Conservation (phyloP, 352 stramenopile genomes). For the Phytophthora pinifolia region DNA sequence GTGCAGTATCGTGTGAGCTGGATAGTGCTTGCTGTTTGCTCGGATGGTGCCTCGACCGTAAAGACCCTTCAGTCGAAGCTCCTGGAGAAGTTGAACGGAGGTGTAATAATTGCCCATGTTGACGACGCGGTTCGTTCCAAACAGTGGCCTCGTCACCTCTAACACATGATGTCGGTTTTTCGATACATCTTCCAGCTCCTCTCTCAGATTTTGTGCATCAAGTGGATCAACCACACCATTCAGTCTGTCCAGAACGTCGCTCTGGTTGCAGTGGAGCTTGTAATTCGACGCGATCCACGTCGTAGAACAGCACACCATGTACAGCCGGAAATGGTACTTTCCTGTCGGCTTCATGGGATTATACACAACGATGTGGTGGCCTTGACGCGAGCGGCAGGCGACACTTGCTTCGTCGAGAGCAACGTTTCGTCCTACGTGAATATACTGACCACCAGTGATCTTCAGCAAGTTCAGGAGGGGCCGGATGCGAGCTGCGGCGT, state of each 20-base stretch:
- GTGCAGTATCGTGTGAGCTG: not conserved
- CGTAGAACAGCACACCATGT: not conserved
- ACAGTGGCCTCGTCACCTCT: no score
- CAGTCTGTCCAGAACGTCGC: not conserved
- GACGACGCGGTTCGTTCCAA: no score
- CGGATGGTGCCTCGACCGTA: not conserved
- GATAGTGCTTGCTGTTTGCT: slow-evolving; percentile 1
- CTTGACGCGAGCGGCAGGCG: not conserved
- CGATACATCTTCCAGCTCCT: not conserved
- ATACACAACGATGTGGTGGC: not conserved
- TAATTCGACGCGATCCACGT: not conserved
- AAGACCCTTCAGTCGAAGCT: not conserved
- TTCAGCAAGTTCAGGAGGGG: not conserved
- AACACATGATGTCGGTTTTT: not conserved
- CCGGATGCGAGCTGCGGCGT: not conserved
- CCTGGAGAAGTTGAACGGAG: not conserved
- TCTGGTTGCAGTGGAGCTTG: not conserved
- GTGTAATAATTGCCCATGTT: not conserved
- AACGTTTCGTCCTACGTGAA: not conserved
- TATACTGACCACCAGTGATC: not conserved
- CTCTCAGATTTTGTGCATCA: not conserved
- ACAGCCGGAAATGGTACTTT: not conserved
- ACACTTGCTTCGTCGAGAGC: not conserved
- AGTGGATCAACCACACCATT: not conserved
- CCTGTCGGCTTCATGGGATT: not conserved